Conservation (phyloP, 2,329 filamentous ascomycete species). For the Penicillium freii region DNA sequence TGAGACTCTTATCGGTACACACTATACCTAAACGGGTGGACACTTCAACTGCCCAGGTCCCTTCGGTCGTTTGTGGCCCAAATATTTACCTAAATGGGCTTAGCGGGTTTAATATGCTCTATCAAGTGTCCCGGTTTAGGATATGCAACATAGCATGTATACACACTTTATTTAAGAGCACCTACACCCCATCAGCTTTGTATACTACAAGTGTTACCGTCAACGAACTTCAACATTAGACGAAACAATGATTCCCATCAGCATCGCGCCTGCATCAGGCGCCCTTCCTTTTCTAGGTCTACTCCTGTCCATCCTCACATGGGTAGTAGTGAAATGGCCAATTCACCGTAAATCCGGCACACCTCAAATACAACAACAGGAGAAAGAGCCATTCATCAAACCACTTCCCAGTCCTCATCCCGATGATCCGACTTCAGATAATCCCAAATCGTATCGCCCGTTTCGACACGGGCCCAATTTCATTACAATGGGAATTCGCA, state of each 20-base stretch:
- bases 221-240: neutral
- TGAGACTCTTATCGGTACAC: neutral
- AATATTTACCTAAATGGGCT: neutral
- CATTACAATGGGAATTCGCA: conserved; percentile 18
- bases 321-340: neutral
- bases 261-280: neutral
- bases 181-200: neutral
- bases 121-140: neutral
- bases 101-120: neutral
- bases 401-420: neutral
- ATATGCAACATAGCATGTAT: neutral
- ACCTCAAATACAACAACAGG: neutral
- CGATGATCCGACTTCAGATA: neutral
- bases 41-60: neutral
- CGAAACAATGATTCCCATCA: neutral
- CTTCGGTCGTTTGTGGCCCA: neutral
- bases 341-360: neutral
- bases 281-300: neutral
- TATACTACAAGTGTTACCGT: neutral
- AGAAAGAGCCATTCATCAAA: neutral
- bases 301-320: neutral
- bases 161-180: neutral
- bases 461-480: conserved; percentile 17
- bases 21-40: neutral
- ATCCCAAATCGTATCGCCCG: conserved; percentile 13